phyloP scores from a whole-genome alignment of 2,329 filamentous ascomycete species.

The Cadophora sp. region DNA sequence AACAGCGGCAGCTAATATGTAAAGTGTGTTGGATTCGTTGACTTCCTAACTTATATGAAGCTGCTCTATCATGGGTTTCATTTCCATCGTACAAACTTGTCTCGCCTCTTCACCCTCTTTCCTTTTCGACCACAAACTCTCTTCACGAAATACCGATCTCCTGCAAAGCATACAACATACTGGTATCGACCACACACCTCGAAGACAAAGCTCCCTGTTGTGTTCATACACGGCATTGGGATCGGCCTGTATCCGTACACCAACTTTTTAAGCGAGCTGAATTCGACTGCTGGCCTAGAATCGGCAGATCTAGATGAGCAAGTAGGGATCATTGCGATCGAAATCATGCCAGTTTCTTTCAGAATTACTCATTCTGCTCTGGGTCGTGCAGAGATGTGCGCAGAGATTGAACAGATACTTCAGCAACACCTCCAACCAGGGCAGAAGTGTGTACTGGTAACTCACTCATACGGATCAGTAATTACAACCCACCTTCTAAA shows the following conservation, averaged over 20 bases:
- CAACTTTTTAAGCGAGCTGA: constrained; percentile 59
- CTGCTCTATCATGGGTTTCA: constrained; percentile 53
- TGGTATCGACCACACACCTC: constrained; percentile 68
- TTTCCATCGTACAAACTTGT: constrained; percentile 53
- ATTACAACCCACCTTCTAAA: constrained; percentile 62
- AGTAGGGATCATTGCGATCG: constrained; percentile 63
- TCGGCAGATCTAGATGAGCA: constrained; percentile 50
- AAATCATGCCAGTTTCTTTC: constrained; percentile 64
- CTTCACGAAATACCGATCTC: constrained; percentile 52
- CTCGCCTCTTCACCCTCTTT: constrained; percentile 55
- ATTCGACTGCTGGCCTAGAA: constrained; percentile 44
- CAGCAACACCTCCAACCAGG: constrained; percentile 52
- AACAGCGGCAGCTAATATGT: not conserved
- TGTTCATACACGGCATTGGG: constrained; percentile 70
- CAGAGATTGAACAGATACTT: constrained; percentile 59
- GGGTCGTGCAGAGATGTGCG: constrained; percentile 54
- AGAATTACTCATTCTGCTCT: constrained; percentile 59
- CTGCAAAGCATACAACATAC: constrained; percentile 58
- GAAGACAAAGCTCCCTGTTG: constrained; percentile 58
- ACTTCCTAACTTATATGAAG: constrained; percentile 44
- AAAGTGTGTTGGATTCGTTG: constrained; percentile 45
- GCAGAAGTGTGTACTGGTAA: constrained; percentile 58
- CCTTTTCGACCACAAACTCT: constrained; percentile 59
- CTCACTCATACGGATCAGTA: constrained; percentile 61
- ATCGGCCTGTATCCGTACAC: constrained; percentile 65